Evolutionary conservation across 768 basidiomycete species (phyloP), one percentile per base, ranked within the genome.

Genomic region (Tubosaeta sp.): DNA sequence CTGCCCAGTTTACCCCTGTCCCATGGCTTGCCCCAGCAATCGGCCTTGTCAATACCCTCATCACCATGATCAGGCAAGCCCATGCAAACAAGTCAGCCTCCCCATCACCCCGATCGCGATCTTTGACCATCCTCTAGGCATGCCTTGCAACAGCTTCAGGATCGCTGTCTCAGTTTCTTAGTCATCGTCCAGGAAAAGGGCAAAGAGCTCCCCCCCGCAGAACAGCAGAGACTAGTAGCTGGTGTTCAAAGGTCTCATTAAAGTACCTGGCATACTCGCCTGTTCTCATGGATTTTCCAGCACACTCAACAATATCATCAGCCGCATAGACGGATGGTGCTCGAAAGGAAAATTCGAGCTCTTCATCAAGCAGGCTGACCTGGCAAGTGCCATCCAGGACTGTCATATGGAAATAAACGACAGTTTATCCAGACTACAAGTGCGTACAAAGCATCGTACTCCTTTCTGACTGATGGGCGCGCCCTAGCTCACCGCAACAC

Each of bases 391-490:
- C 39, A 81, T 84, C 25, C 62, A 72, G 54, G 63, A 64, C 14
- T 82, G 77, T 56, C 76, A 82, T 46, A 49, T 57, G 45, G 65
- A 69, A 26, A 72, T 84, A 34, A 64, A 72, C 26, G 76, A 78
- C 50, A 79, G 78, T 50, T 54, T 82, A 39, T 64, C 62, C 9
- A 72, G 71, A 38, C 76, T 84, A 48, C 73, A 80, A 59, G 82
- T 80, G 42, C 43, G 50, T 47, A 27, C 35, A 29, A 14, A 34
- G 29, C 37, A 32, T 44, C 34, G 17, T 12, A n/a, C 31, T 35
- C 27, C 48, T 31, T 45, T 39, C 38, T 48, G 19, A 50, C 58
- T 59, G 29, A 61, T 47, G 29, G 8, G 13, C 11, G 39, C 34
- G 1, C 16, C 8, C 14, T 50, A 81, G 81, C 56, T 83, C 43